A percentile compares a stretch with the other conserved stretches of the same genome.
phyloP scores from a whole-genome alignment of 805 yeast species.

The Candida tallmaniae region DNA sequence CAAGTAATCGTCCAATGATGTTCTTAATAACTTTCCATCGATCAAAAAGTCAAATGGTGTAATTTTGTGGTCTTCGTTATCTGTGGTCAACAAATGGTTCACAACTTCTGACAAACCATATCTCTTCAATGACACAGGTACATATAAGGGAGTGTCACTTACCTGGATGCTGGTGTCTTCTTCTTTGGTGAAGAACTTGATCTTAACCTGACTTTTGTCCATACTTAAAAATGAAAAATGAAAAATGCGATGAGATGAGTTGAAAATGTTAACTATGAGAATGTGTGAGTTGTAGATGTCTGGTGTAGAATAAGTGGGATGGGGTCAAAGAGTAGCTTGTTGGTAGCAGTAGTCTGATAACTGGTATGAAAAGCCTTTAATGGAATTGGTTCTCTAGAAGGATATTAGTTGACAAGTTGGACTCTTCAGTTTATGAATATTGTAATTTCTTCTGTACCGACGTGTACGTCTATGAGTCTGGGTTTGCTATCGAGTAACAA shows the following conservation, averaged over 20 bases:
- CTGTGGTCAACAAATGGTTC: conserved; percentile 65
- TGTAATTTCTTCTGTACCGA: no score
- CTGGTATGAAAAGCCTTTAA: no score
- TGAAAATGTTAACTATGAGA: not conserved
- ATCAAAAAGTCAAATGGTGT: conserved; percentile 91
- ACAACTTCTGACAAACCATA: conserved; percentile 94
- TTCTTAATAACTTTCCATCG: conserved; percentile 76
- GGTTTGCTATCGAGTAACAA: no score
- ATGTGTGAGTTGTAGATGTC: not conserved
- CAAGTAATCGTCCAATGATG: conserved; percentile 76
- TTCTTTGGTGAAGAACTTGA: conserved; percentile 83
- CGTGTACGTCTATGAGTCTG: no score
- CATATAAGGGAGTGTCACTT: conserved; percentile 74
- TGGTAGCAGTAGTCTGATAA: no score
- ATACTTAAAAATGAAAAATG: not conserved
- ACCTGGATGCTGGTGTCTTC: conserved; percentile 69
- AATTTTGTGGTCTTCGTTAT: conserved; percentile 39
- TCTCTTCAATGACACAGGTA: conserved; percentile 81
- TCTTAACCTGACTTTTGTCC: conserved; percentile 61
- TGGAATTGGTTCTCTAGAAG: no score
- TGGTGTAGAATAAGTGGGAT: no score
- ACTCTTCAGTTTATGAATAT: no score
- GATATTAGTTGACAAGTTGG: no score
- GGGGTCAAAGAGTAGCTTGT: no score
- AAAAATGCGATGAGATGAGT: conserved; percentile 1